Conservation (phyloP, 371 early-diverging fungal genomes). For the Circinella minor region DNA sequence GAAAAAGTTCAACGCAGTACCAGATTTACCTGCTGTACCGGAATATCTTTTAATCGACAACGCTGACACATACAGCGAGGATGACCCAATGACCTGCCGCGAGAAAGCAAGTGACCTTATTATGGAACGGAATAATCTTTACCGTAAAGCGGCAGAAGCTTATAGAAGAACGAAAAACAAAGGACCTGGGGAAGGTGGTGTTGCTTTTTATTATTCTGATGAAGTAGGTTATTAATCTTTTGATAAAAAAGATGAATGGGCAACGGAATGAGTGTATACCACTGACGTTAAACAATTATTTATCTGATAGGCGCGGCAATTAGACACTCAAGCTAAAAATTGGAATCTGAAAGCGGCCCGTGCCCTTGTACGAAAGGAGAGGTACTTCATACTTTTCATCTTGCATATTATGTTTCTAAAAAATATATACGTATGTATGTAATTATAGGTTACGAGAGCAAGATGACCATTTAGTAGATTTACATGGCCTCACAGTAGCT, state of each 20-base stretch:
- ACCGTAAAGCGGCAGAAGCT: conserved; percentile 64
- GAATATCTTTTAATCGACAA: conserved; percentile 51
- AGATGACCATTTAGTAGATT: conserved; percentile 65
- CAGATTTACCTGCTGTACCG: conserved; percentile 41
- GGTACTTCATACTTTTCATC: conserved; percentile 28
- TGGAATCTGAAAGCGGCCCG: conserved; percentile 80
- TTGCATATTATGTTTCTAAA: too few relatives aligned
- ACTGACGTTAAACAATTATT: background rate
- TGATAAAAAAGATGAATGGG: background rate
- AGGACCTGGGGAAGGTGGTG: conserved; percentile 62
- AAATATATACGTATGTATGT: too few relatives aligned
- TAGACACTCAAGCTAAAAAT: conserved; percentile 61
- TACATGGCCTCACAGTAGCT: conserved; percentile 70
- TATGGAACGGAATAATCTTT: conserved; percentile 65
- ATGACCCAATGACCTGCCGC: conserved; percentile 69
- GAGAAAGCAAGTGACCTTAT: conserved; percentile 52
- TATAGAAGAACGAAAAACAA: conserved; percentile 57
- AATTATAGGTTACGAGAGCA: conserved; percentile 46
- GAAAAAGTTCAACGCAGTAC: conserved; percentile 8
- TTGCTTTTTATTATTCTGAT: conserved; percentile 72
- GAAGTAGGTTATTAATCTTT: conserved; percentile 26
- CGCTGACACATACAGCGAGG: conserved; percentile 51
- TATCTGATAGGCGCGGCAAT: conserved; percentile 49
- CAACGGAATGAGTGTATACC: background rate
- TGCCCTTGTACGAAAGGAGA: conserved; percentile 59